Percentiles rank a stretch among this genome's conserved stretches.
These are phyloP conservation scores for Pseudogymnoascus sp. DNA, from an alignment of 2,329 filamentous ascomycete genomes.

Conservation along the genomic window DNA sequence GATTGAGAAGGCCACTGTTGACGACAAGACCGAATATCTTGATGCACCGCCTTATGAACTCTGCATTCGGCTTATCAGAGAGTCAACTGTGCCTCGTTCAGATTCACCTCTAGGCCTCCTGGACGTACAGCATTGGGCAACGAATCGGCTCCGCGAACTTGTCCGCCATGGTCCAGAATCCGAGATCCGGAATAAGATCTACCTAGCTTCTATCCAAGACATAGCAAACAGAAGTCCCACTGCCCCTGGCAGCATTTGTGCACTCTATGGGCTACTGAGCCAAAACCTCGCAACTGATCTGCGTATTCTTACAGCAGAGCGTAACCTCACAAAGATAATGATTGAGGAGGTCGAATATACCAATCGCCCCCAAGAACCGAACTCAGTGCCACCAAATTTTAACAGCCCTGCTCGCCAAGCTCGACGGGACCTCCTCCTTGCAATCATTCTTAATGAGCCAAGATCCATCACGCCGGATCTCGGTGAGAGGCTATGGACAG, in stretches of 20 bases:
- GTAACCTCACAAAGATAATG: slow-evolving; percentile 52
- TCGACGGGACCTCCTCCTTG: slow-evolving; percentile 48
- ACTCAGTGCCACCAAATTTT: slow-evolving; percentile 22
- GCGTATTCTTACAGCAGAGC: slow-evolving; percentile 48
- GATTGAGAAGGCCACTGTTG: slow-evolving; percentile 36
- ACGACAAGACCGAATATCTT: slow-evolving; percentile 22
- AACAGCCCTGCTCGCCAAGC: slow-evolving; percentile 39
- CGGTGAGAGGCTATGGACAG: slow-evolving; percentile 59
- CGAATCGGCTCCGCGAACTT: slow-evolving; percentile 52
- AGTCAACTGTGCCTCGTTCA: slow-evolving; percentile 52
- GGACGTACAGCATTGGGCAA: slow-evolving; percentile 56
- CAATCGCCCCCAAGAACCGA: slow-evolving; percentile 13
- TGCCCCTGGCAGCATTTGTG: slow-evolving; percentile 65
- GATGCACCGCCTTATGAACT: slow-evolving; percentile 43
- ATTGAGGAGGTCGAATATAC: slow-evolving; percentile 54
- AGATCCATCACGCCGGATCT: slow-evolving; percentile 53
- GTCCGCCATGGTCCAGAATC: slow-evolving; percentile 45
- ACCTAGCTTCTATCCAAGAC: slow-evolving; percentile 58
- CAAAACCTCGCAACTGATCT: slow-evolving; percentile 43
- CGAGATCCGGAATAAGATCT: slow-evolving; percentile 53
- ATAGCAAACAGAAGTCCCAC: slow-evolving; percentile 54
- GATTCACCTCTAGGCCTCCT: slow-evolving; percentile 48
- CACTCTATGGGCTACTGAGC: slow-evolving; percentile 44
- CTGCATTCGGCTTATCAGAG: slow-evolving; percentile 61
- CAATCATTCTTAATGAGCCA: slow-evolving; percentile 53